Percentiles rank a stretch among this genome's conserved stretches.
phyloP scores from a whole-genome alignment of 352 stramenopile species.

The Phytophthora tentaculata region DNA sequence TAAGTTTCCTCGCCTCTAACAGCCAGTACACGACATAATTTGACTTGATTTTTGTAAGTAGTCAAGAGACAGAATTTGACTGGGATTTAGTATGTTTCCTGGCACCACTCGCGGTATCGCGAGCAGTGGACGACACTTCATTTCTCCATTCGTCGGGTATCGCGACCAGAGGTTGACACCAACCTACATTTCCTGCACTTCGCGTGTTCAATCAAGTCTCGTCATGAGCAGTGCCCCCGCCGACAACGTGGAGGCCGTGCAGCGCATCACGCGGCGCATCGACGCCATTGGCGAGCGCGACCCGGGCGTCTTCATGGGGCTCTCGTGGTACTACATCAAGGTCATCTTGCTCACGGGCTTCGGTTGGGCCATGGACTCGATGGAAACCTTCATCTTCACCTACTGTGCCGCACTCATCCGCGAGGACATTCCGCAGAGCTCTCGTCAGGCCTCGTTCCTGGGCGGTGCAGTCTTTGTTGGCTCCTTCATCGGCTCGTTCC shows the following conservation, averaged over 20 bases:
- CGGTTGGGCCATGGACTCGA: conserved; percentile 79
- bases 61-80: too few relatives aligned
- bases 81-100: too few relatives aligned
- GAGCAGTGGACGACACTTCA: conserved; percentile 26
- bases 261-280: conserved; percentile 71
- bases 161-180: conserved; percentile 27
- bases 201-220: conserved; percentile 11
- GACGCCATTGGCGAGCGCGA: conserved; percentile 66
- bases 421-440: conserved; percentile 51
- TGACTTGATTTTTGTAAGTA: neutral
- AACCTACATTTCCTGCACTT: conserved; percentile 21
- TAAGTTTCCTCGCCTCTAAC: neutral
- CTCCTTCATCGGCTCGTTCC: conserved; percentile 67
- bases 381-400: conserved; percentile 78
- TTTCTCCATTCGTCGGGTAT: conserved; percentile 29
- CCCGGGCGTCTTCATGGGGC: conserved; percentile 50
- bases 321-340: conserved; percentile 76
- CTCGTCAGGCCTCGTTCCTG: conserved; percentile 49
- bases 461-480: conserved; percentile 64
- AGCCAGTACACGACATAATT: neutral
- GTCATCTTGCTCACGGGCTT: conserved; percentile 71
- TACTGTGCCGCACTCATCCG: conserved; percentile 53
- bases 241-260: conserved; percentile 57
- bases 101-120: conserved; percentile 15
- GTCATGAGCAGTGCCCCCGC: conserved; percentile 12